Percentiles rank a stretch among this genome's conserved stretches.
Conservation (phyloP, 371 early-diverging fungal species). For the Syncephalastrum monosporum region DNA sequence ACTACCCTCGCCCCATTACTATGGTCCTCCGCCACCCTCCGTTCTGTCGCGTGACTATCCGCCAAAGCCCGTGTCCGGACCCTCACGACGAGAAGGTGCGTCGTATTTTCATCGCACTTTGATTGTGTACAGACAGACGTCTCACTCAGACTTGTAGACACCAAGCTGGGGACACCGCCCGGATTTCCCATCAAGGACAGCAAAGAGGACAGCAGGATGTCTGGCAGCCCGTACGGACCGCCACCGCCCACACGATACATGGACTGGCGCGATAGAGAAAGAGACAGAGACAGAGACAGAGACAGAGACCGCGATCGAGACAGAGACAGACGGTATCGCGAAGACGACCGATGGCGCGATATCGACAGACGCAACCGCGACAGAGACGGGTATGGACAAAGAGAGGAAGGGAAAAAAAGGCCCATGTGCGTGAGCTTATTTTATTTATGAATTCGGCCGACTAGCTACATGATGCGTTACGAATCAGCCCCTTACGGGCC, state of each 20-base stretch:
- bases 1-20: constrained; percentile 31
- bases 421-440: no score
- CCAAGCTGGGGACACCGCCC: constrained; percentile 3
- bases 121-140: no score
- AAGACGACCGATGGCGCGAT: constrained; percentile 50
- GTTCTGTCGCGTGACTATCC: constrained; percentile 29
- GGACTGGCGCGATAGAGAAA: constrained; percentile 28
- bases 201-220: constrained; percentile 27
- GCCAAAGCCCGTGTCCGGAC: constrained; percentile 21
- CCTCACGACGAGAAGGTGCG: constrained; percentile 40
- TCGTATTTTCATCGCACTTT: not conserved
- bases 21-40: constrained; percentile 26
- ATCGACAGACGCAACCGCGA: constrained; percentile 39
- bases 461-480: constrained; percentile 39
- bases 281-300: constrained; percentile 21
- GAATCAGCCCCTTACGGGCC: constrained; percentile 43
- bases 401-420: not conserved
- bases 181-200: constrained; percentile 24
- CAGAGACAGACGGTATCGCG: constrained; percentile 39
- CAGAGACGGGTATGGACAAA: constrained; percentile 7
- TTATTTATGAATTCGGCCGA: constrained; percentile 1
- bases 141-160: no score
- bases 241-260: constrained; percentile 28
- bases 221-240: constrained; percentile 19
- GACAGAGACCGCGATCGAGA: constrained; percentile 50